Percentiles rank a stretch among this genome's conserved stretches.
Conservation (phyloP, 1,139 yeast genomes). For the Geotrichum citri-aurantii region DNA sequence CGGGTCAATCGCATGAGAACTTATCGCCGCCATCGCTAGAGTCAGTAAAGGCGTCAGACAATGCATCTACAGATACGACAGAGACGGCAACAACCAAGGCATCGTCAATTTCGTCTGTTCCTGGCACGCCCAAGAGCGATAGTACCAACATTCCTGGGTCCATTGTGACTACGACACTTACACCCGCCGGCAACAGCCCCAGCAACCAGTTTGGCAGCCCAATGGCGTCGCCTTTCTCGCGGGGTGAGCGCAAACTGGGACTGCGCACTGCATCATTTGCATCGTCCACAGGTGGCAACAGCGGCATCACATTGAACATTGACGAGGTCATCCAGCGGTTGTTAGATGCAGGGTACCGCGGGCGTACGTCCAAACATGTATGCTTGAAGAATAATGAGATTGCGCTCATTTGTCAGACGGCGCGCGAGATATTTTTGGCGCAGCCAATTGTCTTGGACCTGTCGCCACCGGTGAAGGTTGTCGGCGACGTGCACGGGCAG, state of each 20-base stretch:
- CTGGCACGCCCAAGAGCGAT: not conserved
- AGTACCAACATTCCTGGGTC: not conserved
- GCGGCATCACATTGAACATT: conserved; percentile 50
- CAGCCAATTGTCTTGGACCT: conserved; percentile 88
- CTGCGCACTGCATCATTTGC: conserved; percentile 10
- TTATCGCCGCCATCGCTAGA: not conserved
- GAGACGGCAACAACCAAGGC: not conserved
- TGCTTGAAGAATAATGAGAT: conserved; percentile 86
- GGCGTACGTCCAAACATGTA: conserved; percentile 82
- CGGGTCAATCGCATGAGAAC: not conserved
- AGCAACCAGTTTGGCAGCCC: conserved; percentile 7
- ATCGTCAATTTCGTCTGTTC: not conserved
- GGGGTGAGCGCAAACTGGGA: conserved; percentile 4
- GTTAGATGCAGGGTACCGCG: conserved; percentile 92
- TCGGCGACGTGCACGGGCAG: conserved; percentile 97
- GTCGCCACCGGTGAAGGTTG: conserved; percentile 93
- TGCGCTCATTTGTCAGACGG: conserved; percentile 74
- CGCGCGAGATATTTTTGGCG: conserved; percentile 78
- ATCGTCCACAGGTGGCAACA: conserved; percentile 9
- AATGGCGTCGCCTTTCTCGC: conserved; percentile 14
- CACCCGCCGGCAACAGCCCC: conserved; percentile 1
- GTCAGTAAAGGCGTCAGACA: not conserved
- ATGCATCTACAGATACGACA: conserved; percentile 3
- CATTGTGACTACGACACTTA: conserved; percentile 1
- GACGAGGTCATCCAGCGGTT: conserved; percentile 86